Percentiles rank a stretch among this genome's conserved stretches.
phyloP scores from a whole-genome alignment of 2,329 filamentous ascomycete genomes.

The Zarea fungicola region DNA sequence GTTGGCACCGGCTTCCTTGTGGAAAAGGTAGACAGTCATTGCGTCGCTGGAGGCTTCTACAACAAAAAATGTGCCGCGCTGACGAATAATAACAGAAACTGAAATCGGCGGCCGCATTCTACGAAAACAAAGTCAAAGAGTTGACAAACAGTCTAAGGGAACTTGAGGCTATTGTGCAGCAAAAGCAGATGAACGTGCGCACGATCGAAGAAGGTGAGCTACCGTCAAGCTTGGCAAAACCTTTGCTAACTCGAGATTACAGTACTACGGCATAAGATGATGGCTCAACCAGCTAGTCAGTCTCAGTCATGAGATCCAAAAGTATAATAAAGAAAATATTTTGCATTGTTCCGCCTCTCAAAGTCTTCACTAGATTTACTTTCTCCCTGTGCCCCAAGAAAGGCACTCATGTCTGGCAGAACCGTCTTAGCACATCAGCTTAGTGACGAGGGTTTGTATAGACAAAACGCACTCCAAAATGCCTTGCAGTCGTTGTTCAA shows the following conservation, averaged over 20 bases:
- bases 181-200: conserved; percentile 78
- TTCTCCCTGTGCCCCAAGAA: too few relatives aligned
- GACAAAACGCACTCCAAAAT: conserved; percentile 28
- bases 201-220: conserved; percentile 77
- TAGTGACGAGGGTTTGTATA: background rate
- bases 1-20: conserved; percentile 92
- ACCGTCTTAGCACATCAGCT: background rate
- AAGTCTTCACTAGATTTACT: background rate
- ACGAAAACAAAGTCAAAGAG: conserved; percentile 51
- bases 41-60: too few relatives aligned
- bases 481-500: conserved; percentile 23
- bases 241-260: conserved; percentile 7
- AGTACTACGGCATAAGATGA: conserved; percentile 36
- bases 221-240: background rate
- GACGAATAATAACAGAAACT: conserved; percentile 34
- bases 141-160: conserved; percentile 50
- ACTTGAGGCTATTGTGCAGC: conserved; percentile 52
- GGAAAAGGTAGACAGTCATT: conserved; percentile 62
- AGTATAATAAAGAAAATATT: background rate
- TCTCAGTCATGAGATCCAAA: conserved; percentile 1
- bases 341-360: background rate
- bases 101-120: conserved; percentile 51
- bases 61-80: background rate
- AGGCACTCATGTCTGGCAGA: too few relatives aligned
- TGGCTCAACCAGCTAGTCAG: conserved; percentile 18